Evolutionary conservation across 2,329 filamentous ascomycete genomes (phyloP).

Genomic region (Ampelomyces quisqualis): DNA sequence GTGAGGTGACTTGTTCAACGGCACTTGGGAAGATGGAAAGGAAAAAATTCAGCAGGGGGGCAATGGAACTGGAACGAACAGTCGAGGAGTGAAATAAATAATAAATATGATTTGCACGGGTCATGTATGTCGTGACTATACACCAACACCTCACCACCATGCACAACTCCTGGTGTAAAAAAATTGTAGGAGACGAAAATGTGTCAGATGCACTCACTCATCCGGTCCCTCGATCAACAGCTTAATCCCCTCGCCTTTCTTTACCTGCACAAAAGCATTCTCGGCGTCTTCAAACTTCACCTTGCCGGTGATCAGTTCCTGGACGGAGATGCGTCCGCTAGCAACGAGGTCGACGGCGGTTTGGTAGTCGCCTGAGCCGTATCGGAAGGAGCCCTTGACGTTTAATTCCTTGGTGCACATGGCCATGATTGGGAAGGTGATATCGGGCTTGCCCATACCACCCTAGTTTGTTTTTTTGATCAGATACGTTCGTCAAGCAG

Average conservation of each 20-base stretch:
- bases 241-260: slow-evolving; percentile 76
- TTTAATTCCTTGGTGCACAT: slow-evolving; percentile 88
- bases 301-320: slow-evolving; percentile 74
- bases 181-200: background rate
- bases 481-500: no score
- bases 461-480: slow-evolving; percentile 34
- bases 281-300: slow-evolving; percentile 82
- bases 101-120: no score
- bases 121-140: no score
- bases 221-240: slow-evolving; percentile 54
- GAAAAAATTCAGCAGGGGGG: no score
- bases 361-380: slow-evolving; percentile 83
- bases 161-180: no score
- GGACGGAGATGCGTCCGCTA: slow-evolving; percentile 68
- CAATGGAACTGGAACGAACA: no score
- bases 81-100: no score
- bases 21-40: no score
- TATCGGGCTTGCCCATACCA: slow-evolving; percentile 86
- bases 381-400: slow-evolving; percentile 84
- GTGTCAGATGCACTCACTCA: slow-evolving; percentile 12
- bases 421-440: slow-evolving; percentile 88
- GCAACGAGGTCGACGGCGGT: slow-evolving; percentile 77
- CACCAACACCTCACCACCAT: no score
- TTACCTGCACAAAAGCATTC: slow-evolving; percentile 82
- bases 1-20: no score